These are phyloP conservation scores for Tulasnella sp. DNA, from an alignment of 768 basidiomycete species.

Conservation along the genomic window DNA sequence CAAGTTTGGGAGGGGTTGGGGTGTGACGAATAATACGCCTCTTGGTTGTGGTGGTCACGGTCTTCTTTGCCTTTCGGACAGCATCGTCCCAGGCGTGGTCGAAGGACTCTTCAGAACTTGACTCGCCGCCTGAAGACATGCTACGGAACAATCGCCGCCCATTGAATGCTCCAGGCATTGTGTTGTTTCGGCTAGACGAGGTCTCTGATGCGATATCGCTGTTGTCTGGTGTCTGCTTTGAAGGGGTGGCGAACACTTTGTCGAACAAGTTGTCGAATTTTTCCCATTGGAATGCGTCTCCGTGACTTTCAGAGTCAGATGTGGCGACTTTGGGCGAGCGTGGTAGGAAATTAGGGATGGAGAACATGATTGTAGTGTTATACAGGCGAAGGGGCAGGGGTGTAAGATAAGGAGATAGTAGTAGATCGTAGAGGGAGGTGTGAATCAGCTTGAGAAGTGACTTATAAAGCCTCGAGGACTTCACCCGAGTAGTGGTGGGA, in stretches of 20 bases:
- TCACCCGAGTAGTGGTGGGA: background rate
- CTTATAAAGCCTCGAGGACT: background rate
- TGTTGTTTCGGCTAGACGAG: background rate
- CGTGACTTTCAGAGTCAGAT: background rate
- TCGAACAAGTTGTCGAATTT: constrained; percentile 27
- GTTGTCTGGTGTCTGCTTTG: background rate
- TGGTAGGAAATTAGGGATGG: background rate
- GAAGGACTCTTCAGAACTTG: constrained; percentile 24
- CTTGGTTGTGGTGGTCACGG: constrained; percentile 26
- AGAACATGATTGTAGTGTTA: background rate
- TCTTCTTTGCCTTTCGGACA: constrained; percentile 20
- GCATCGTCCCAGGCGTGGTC: constrained; percentile 26
- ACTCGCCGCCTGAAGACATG: constrained; percentile 1
- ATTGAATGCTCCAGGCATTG: constrained; percentile 21
- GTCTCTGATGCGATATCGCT: background rate
- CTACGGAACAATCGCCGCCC: constrained; percentile 6
- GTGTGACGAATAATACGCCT: constrained; percentile 26
- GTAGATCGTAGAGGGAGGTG: background rate
- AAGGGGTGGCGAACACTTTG: constrained; percentile 21
- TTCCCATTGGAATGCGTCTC: constrained; percentile 25
- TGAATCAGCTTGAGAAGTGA: background rate
- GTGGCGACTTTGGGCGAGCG: background rate
- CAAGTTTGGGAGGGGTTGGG: background rate
- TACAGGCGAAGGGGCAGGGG: background rate
- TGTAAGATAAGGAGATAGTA: background rate